Base-by-base conservation (phyloP, 2,329 filamentous ascomycete species). In the Aureobasidium sp. region DNA sequence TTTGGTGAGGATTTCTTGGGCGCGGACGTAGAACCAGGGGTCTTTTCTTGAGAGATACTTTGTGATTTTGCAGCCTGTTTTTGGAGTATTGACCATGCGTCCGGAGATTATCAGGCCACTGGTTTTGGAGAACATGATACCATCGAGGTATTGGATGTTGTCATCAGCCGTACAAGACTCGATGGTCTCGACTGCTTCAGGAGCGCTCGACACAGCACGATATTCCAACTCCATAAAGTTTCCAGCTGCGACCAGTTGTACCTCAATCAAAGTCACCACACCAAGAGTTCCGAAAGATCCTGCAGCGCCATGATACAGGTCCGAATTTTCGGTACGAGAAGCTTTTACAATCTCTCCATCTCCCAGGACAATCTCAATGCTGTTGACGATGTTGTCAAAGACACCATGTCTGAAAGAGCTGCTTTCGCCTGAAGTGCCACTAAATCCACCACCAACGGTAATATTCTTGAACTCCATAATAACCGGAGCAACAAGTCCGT, bases 21-120 rank as follows among this genome's bases (percentile, higher is more conserved):
- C 84, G 58, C 86, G 84, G 2, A 88, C 70, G 56, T 88, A 89
- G 63, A 87, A 88, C 86, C 85, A 90, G 0, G 83, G 80, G 58
- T 90, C 85, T 3, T 65, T 66, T 0, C 77, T 70, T 10, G 77
- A n/a, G 76, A 78, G 65, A 88, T 85, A 0, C 64, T 71, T 21
- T 68, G 69, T 1, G 69, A 60, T 39, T 63, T 64, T 2, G 57
- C 55, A 1, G 64, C 68, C 38, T 14, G 51, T 19, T 3, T 38
- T 45, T 27, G 32, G 40, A 0, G 75, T 44, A 8, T 40, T 32
- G 25, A 25, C 74, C 14, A 86, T 68, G 8, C 71, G 72, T 0
- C 85, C 85, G 0, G 75, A 73, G 63, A 84, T 84, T 38, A 88
- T 68, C 1, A 86, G 74, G 0, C 79, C 79, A 5, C 71, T 71